These are phyloP conservation scores for Orbilia brochopaga DNA, from an alignment of 2,329 filamentous ascomycete genomes.

Conservation along the genomic window DNA sequence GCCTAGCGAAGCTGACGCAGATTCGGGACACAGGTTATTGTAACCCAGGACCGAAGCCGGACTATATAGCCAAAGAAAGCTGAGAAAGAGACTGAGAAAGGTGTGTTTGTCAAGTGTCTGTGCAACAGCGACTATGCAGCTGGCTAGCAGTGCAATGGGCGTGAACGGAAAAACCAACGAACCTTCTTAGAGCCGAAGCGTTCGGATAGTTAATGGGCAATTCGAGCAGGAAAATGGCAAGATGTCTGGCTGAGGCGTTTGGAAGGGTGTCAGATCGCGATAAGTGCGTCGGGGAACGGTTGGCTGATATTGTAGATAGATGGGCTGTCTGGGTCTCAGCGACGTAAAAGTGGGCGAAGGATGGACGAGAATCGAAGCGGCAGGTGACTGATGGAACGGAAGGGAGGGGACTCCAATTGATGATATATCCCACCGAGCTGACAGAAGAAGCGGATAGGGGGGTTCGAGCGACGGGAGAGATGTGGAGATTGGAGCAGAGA, in stretches of 20 bases:
- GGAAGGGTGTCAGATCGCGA: constrained; percentile 40
- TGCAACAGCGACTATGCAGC: constrained; percentile 40
- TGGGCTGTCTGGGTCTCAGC: constrained; percentile 3
- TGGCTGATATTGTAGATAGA: constrained; percentile 27
- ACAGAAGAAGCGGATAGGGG: constrained; percentile 11
- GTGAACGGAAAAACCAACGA: constrained; percentile 19
- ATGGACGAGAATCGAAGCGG: constrained; percentile 11
- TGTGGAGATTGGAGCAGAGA: constrained; percentile 6
- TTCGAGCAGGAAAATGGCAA: constrained; percentile 22
- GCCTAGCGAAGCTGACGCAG: constrained; percentile 20
- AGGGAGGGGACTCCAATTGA: constrained; percentile 9
- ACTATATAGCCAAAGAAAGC: constrained; percentile 14
- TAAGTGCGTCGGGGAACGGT: constrained; percentile 20
- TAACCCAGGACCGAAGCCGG: constrained; percentile 6
- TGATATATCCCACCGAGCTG: constrained; percentile 1
- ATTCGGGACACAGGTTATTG: constrained; percentile 12
- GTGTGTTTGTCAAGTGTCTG: constrained; percentile 34
- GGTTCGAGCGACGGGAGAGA: not conserved
- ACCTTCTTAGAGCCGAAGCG: constrained; percentile 50
- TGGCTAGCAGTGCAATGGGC: constrained; percentile 3
- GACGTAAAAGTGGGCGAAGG: constrained; percentile 9
- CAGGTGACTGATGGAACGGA: constrained; percentile 17
- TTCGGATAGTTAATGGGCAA: constrained; percentile 39
- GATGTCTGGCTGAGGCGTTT: constrained; percentile 29
- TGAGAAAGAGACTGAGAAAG: constrained; percentile 3